Evolutionary conservation across 1,139 yeast genomes (phyloP).

Genomic region (Meyerozyma carpophila): DNA sequence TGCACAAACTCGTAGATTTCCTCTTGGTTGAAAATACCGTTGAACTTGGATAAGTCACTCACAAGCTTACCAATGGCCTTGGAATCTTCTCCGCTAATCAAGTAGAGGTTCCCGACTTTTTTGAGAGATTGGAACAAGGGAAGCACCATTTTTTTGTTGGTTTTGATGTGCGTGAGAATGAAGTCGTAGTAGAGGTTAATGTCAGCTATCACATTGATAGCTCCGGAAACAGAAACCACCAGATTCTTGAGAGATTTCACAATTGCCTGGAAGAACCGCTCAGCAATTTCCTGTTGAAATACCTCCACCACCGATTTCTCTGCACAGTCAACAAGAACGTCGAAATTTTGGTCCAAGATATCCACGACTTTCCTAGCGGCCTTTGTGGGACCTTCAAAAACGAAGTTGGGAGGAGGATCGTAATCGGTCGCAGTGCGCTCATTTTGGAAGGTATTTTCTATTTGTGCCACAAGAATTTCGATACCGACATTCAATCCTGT

Average conservation of each 20-base stretch:
- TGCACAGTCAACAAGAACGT: constrained; percentile 72
- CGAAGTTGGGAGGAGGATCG: constrained; percentile 19
- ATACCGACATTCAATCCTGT: constrained; percentile 89
- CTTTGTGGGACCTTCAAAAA: constrained; percentile 53
- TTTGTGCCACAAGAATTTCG: constrained; percentile 77
- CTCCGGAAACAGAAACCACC: constrained; percentile 74
- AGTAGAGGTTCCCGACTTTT: constrained; percentile 75
- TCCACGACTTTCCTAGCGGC: constrained; percentile 64
- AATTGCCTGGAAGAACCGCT: constrained; percentile 71
- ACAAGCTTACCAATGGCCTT: constrained; percentile 81
- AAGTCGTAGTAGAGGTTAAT: constrained; percentile 74
- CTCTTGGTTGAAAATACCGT: constrained; percentile 87
- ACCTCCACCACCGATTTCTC: constrained; percentile 87
- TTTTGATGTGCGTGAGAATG: constrained; percentile 49
- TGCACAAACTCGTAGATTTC: constrained; percentile 91
- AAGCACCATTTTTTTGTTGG: constrained; percentile 59
- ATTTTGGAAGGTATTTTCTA: constrained; percentile 36
- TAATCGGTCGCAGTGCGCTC: constrained; percentile 27
- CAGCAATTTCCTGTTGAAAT: constrained; percentile 90
- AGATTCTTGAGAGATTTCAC: constrained; percentile 69
- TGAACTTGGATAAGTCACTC: constrained; percentile 78
- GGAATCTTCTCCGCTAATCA: constrained; percentile 72
- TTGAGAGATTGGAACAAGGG: constrained; percentile 80
- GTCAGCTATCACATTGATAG: constrained; percentile 69
- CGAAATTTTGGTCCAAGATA: constrained; percentile 68